A percentile compares a stretch with the other conserved stretches of the same genome.
These are phyloP conservation scores for Tolypocladium tundrense DNA, from an alignment of 2,329 filamentous ascomycete genomes.

Conservation along the genomic window DNA sequence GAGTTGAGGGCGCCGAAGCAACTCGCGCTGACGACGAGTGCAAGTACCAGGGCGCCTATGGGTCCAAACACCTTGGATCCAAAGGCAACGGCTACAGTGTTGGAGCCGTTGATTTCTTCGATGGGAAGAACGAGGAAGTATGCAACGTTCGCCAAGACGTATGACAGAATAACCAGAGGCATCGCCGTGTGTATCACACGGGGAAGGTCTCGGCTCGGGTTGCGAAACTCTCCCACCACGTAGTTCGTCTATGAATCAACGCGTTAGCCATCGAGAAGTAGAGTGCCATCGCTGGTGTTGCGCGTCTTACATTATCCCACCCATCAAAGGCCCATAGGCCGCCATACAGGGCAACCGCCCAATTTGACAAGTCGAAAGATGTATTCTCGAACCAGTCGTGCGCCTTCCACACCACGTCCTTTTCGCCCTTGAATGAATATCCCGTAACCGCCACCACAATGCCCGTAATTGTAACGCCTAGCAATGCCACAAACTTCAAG, in stretches of 20 bases:
- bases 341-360: slow-evolving; percentile 90
- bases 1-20: slow-evolving; percentile 95
- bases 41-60: slow-evolving; percentile 70
- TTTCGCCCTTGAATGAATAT: slow-evolving; percentile 62
- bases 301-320: slow-evolving; percentile 87
- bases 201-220: slow-evolving; percentile 80
- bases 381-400: slow-evolving; percentile 85
- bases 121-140: slow-evolving; percentile 91
- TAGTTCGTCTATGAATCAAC: slow-evolving; percentile 67
- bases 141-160: slow-evolving; percentile 81
- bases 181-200: slow-evolving; percentile 94
- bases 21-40: slow-evolving; percentile 78
- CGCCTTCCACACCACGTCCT: slow-evolving; percentile 78
- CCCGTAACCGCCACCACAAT: slow-evolving; percentile 85
- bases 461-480: slow-evolving; percentile 79
- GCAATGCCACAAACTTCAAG: slow-evolving; percentile 82
- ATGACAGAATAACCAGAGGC: slow-evolving; percentile 83
- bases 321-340: slow-evolving; percentile 97
- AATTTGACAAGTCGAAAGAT: slow-evolving; percentile 66
- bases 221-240: slow-evolving; percentile 92
- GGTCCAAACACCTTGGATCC: slow-evolving; percentile 83
- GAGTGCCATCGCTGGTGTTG: not conserved
- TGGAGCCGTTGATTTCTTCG: slow-evolving; percentile 69
- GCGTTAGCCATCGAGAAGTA: slow-evolving; percentile 4
- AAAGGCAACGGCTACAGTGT: slow-evolving; percentile 94